phyloP scores from a whole-genome alignment of 2,329 filamentous ascomycete species.

The Diplodia sapinea region DNA sequence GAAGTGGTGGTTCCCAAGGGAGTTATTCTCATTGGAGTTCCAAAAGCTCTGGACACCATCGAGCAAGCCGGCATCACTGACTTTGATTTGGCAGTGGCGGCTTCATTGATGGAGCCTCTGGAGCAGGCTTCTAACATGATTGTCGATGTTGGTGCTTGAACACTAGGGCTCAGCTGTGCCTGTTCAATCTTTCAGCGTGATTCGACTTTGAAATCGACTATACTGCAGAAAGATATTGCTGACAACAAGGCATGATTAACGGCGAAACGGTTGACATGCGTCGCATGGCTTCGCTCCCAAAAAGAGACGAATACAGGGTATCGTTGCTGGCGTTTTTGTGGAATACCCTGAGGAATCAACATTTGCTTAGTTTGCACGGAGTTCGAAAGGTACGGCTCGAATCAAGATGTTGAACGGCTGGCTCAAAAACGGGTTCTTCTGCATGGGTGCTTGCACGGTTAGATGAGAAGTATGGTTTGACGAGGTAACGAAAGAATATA shows the following conservation, averaged over 20 bases:
- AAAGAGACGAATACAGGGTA: neutral
- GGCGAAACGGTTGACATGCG: neutral
- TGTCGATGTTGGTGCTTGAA: constrained; percentile 11
- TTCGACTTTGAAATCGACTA: neutral
- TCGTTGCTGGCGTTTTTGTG: neutral
- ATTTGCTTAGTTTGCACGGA: neutral
- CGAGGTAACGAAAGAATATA: neutral
- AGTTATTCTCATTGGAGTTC: constrained; percentile 65
- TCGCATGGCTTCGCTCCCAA: neutral
- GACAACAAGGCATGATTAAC: neutral
- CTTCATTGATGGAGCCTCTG: constrained; percentile 21
- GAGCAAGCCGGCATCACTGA: constrained; percentile 54
- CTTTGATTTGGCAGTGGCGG: neutral
- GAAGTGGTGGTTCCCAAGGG: constrained; percentile 62
- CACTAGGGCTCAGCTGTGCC: neutral
- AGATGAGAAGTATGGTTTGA: neutral
- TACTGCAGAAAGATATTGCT: neutral
- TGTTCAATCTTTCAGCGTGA: neutral
- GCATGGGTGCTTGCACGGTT: neutral
- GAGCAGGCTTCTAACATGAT: constrained; percentile 6
- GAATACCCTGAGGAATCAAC: neutral
- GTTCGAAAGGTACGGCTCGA: neutral
- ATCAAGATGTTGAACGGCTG: neutral
- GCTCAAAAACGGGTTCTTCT: neutral
- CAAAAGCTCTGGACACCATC: constrained; percentile 63